Base-by-base conservation (phyloP, 2,329 filamentous ascomycete genomes). In the Cladosporium sphaerospermum region DNA sequence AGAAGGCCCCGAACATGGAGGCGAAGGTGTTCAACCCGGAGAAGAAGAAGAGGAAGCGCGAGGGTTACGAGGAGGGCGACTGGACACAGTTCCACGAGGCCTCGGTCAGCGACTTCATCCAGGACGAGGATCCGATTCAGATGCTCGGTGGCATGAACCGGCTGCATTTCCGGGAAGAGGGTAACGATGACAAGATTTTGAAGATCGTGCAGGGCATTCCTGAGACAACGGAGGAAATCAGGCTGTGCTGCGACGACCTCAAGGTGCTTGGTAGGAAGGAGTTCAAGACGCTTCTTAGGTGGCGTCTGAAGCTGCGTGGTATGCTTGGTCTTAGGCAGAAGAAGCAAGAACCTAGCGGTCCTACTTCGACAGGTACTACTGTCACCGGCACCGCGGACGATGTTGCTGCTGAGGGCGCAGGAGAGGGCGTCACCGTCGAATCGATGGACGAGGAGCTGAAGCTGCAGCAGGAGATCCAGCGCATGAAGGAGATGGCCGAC, bases 11-110 rank as follows among this genome's bases (percentile, higher is more conserved):
- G 1, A 99, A 97, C 71, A 95, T 97, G 62, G 93, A 99, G 69
- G 93, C 93, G 37, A 96, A 95, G 69, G 93, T 99, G 2, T 99
- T 92, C 77, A 96, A 99, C 60, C 93, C 93, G 0, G 93, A 99
- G 68, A 78, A 89, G 67, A 99, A 97, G 79, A 99, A 96, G 82
- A 79, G 93, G 54, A 97, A 96, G 81, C 80, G 93, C 76, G 92
- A 95, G 42, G 93, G 93, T 78, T 99, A 99, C 61, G 92, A 97
- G 61, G 93, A 99, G 71, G 92, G 89, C 34, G 90, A 99, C 60
- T 96, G 86, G 70, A 92, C 84, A 4, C 89, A 96, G 63, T 95
- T 87, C 76, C 95, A 96, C 68, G 89, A 96, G 65, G 81, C 88
- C 2, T 76, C 89, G 0, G 92, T 91, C 0, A 93, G 85, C 68